Evolutionary conservation across 2,329 filamentous ascomycete species (phyloP).

Genomic region (Penicillium nordicum): DNA sequence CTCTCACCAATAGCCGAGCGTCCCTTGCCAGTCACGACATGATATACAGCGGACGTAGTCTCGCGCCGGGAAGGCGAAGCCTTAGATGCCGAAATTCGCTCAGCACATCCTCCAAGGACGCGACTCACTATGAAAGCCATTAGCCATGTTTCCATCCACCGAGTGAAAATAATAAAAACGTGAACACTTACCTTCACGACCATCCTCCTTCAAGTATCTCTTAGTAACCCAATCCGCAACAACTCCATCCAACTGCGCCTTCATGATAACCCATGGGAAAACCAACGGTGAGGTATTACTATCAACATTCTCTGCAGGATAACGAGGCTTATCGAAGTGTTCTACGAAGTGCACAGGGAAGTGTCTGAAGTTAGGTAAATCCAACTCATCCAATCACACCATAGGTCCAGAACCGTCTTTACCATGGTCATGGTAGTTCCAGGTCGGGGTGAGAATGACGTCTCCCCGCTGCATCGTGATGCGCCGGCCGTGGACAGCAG

Average conservation of each 20-base stretch:
- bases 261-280: constrained; percentile 51
- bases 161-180: background rate
- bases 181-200: constrained; percentile 29
- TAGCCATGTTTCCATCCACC: background rate
- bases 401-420: constrained; percentile 55
- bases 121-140: constrained; percentile 39
- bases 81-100: constrained; percentile 40
- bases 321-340: constrained; percentile 47
- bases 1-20: constrained; percentile 40
- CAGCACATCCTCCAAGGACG: constrained; percentile 50
- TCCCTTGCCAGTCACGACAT: constrained; percentile 51
- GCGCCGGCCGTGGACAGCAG: constrained; percentile 54
- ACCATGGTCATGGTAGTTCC: constrained; percentile 61
- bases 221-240: constrained; percentile 28
- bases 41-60: constrained; percentile 53
- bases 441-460: constrained; percentile 56
- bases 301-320: constrained; percentile 49
- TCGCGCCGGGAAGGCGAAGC: constrained; percentile 44
- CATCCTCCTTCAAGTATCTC: constrained; percentile 37
- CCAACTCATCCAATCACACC: constrained; percentile 58
- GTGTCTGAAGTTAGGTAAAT: constrained; percentile 52
- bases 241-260: constrained; percentile 39
- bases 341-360: constrained; percentile 55
- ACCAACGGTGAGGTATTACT: constrained; percentile 42
- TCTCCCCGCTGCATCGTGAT: constrained; percentile 54